Percentiles rank a stretch among this genome's conserved stretches.
Evolutionary conservation across 2,329 filamentous ascomycete species (phyloP).

Genomic region (Setomelanomma holmii): DNA sequence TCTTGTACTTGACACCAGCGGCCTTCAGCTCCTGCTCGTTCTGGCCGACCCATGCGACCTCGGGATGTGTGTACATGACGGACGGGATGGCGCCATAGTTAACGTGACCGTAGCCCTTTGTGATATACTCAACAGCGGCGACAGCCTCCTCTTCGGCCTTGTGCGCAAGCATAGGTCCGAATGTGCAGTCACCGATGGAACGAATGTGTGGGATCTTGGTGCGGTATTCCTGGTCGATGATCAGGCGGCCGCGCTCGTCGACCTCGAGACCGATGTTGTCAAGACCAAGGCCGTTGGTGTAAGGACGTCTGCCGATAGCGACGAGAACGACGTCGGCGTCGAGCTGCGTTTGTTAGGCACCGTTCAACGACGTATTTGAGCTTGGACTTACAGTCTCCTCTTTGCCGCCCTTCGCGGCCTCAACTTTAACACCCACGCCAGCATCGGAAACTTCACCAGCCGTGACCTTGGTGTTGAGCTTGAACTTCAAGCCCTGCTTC

Average conservation of each 20-base stretch:
- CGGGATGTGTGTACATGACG: conserved; percentile 99
- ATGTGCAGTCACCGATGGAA: conserved; percentile 93
- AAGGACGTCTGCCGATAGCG: conserved; percentile 94
- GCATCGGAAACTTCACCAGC: conserved; percentile 82
- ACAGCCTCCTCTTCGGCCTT: conserved; percentile 99
- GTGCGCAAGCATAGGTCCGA: conserved; percentile 98
- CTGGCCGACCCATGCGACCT: conserved; percentile 98
- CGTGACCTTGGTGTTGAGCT: conserved; percentile 93
- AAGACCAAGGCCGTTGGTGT: conserved; percentile 87
- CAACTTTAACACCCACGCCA: conserved; percentile 80
- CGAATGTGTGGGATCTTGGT: conserved; percentile 98
- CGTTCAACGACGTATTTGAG: background rate
- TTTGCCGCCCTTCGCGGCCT: conserved; percentile 96
- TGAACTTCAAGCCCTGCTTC: conserved; percentile 99
- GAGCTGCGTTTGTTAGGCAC: conserved; percentile 63
- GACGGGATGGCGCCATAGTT: conserved; percentile 98
- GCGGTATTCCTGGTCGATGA: conserved; percentile 98
- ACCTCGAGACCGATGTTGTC: conserved; percentile 93
- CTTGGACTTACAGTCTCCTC: conserved; percentile 74
- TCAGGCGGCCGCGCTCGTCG: conserved; percentile 90
- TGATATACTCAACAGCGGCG: conserved; percentile 94
- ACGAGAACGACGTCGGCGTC: conserved; percentile 96
- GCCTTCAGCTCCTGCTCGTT: conserved; percentile 96
- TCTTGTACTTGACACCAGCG: conserved; percentile 86
- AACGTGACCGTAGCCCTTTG: conserved; percentile 96